phyloP scores from a whole-genome alignment of 2,329 filamentous ascomycete genomes.

The Fusarium tanahbumbuense region DNA sequence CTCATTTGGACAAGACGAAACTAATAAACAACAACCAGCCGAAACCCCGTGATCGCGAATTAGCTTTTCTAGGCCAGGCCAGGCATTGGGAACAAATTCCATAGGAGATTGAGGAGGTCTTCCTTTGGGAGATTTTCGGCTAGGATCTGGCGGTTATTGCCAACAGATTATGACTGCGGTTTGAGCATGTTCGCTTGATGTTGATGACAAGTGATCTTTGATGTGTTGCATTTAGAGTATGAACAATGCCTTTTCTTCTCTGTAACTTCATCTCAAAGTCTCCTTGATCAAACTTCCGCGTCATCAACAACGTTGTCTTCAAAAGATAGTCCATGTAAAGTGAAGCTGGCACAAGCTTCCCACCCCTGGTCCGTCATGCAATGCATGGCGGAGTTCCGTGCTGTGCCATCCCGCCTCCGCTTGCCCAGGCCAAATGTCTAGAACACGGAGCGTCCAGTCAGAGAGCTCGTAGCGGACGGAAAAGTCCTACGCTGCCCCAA shows the following conservation, averaged over 20 bases:
- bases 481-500: slow-evolving; percentile 37
- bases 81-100: not conserved
- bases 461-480: slow-evolving; percentile 8
- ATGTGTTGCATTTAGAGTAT: not conserved
- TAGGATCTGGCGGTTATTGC: slow-evolving; percentile 28
- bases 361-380: slow-evolving; percentile 39
- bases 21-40: slow-evolving; percentile 23
- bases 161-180: slow-evolving; percentile 18
- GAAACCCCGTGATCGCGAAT: slow-evolving; percentile 5
- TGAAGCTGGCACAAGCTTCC: slow-evolving; percentile 44
- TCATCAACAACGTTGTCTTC: slow-evolving; percentile 25
- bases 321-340: slow-evolving; percentile 13
- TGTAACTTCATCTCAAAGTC: not conserved
- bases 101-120: slow-evolving; percentile 16
- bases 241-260: slow-evolving; percentile 5
- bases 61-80: not conserved
- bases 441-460: slow-evolving; percentile 22
- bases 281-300: not conserved
- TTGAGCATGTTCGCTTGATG: slow-evolving; percentile 36
- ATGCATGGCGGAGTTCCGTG: slow-evolving; percentile 33
- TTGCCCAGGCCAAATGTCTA: slow-evolving; percentile 18
- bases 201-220: slow-evolving; percentile 33
- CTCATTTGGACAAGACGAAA: slow-evolving; percentile 39
- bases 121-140: slow-evolving; percentile 21
- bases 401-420: slow-evolving; percentile 37